phyloP scores from a whole-genome alignment of 2,329 filamentous ascomycete genomes.

The Colletotrichum trifolii region DNA sequence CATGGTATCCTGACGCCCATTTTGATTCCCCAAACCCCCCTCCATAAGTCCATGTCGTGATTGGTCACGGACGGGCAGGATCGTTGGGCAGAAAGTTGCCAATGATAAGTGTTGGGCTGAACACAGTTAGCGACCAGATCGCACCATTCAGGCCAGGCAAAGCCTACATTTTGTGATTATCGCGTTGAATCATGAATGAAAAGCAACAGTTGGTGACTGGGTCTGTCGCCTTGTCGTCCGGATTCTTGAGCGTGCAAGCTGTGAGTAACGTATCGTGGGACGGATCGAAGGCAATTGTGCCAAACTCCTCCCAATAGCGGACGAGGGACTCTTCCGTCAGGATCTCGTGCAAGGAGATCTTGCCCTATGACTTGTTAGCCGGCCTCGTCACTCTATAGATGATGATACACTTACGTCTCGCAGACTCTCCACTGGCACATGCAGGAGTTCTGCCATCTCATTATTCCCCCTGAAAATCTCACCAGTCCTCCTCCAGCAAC shows the following conservation, averaged over 20 bases:
- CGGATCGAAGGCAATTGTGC: slow-evolving; percentile 94
- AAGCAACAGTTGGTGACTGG: slow-evolving; percentile 93
- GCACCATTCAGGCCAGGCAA: slow-evolving; percentile 6
- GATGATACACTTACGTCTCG: slow-evolving; percentile 77
- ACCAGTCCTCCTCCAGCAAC: slow-evolving; percentile 95
- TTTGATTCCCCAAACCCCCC: slow-evolving; percentile 26
- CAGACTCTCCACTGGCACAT: slow-evolving; percentile 89
- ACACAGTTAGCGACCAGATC: slow-evolving; percentile 44
- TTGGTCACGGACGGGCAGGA: slow-evolving; percentile 49
- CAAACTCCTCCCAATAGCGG: slow-evolving; percentile 99
- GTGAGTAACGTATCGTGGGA: slow-evolving; percentile 95
- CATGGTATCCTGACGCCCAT: slow-evolving; percentile 35
- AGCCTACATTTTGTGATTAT: slow-evolving; percentile 94
- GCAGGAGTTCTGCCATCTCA: slow-evolving; percentile 97
- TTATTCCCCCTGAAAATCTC: slow-evolving; percentile 98
- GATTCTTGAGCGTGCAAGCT: slow-evolving; percentile 89
- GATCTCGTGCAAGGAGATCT: slow-evolving; percentile 94
- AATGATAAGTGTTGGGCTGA: slow-evolving; percentile 90
- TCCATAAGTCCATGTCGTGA: slow-evolving; percentile 48
- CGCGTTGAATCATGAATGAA: slow-evolving; percentile 94
- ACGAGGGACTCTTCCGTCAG: slow-evolving; percentile 94
- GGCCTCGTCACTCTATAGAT: slow-evolving; percentile 25
- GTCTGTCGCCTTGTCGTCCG: slow-evolving; percentile 73
- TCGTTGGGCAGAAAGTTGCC: slow-evolving; percentile 96
- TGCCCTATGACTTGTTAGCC: slow-evolving; percentile 70